These are phyloP conservation scores for Cyclotella baltica DNA, from an alignment of 108 stramenopile genomes.

Conservation along the genomic window DNA sequence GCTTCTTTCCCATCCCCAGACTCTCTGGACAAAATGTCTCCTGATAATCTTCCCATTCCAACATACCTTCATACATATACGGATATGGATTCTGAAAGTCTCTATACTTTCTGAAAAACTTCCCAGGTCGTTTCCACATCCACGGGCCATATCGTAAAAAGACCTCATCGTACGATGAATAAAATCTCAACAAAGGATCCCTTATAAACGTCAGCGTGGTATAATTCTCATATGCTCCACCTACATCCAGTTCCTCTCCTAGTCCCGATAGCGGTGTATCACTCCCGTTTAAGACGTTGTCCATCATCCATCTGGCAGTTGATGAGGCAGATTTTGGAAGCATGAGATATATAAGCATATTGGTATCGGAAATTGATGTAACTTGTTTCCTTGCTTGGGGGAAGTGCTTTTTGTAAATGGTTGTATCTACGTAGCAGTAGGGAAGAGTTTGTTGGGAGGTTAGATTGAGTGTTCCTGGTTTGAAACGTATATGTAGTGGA, in stretches of 20 bases:
- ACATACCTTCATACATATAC: constrained; percentile 23
- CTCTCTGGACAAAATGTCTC: constrained; percentile 12
- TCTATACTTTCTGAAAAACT: background rate
- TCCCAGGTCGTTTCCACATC: background rate
- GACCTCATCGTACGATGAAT: constrained; percentile 25
- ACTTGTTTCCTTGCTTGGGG: background rate
- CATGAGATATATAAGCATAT: constrained; percentile 14
- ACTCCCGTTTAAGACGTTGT: constrained; percentile 15
- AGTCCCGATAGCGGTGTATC: background rate
- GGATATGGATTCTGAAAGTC: constrained; percentile 13
- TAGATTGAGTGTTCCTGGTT: constrained; percentile 19
- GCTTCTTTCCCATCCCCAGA: background rate
- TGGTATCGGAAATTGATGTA: constrained; percentile 11
- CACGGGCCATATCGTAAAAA: constrained; percentile 28
- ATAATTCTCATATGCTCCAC: constrained; percentile 22
- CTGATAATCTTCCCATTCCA: constrained; percentile 25
- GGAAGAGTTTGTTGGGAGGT: constrained; percentile 4
- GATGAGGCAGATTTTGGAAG: constrained; percentile 15
- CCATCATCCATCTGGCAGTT: constrained; percentile 25
- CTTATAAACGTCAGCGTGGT: constrained; percentile 16
- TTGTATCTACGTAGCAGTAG: constrained; percentile 7
- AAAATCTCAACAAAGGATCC: constrained; percentile 20
- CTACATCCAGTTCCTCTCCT: background rate
- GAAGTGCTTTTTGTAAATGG: constrained; percentile 18
- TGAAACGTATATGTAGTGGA: background rate